phyloP scores from a whole-genome alignment of 1,284 basidiomycete species.

The Takashimella koratensis region DNA sequence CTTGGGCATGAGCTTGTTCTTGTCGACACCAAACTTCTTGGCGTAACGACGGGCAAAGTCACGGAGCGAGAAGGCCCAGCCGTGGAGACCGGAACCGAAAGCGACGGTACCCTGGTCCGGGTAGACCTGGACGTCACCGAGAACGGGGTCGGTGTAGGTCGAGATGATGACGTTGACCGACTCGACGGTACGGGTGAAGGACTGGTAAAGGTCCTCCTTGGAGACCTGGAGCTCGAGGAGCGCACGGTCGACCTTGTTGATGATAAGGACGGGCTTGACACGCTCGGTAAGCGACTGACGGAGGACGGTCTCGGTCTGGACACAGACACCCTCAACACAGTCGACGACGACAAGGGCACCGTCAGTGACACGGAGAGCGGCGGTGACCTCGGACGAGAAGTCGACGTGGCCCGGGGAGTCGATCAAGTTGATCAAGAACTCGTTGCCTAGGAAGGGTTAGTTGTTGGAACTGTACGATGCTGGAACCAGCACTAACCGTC shows the following conservation, averaged over 20 bases:
- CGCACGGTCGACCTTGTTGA: slow-evolving; percentile 99
- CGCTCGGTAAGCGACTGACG: slow-evolving; percentile 97
- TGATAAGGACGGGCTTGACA: slow-evolving; percentile 99
- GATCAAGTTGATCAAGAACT: slow-evolving; percentile 99
- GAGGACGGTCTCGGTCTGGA: slow-evolving; percentile 99
- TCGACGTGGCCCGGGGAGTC: slow-evolving; percentile 99
- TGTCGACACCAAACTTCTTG: slow-evolving; percentile 99
- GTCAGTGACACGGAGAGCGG: slow-evolving; percentile 98
- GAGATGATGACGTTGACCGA: slow-evolving; percentile 98
- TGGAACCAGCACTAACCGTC: slow-evolving; percentile 57
- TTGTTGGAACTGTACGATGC: not conserved
- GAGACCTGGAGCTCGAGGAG: slow-evolving; percentile 96
- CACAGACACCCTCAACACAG: slow-evolving; percentile 99
- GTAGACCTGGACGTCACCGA: slow-evolving; percentile 99
- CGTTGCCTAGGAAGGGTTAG: slow-evolving; percentile 60
- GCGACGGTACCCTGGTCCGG: slow-evolving; percentile 98
- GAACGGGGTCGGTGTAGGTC: slow-evolving; percentile 89
- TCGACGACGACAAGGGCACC: slow-evolving; percentile 98
- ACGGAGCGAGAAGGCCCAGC: slow-evolving; percentile 99
- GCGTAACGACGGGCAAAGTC: slow-evolving; percentile 94
- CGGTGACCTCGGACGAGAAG: slow-evolving; percentile 99
- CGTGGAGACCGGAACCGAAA: slow-evolving; percentile 98
- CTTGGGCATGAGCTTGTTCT: slow-evolving; percentile 96
- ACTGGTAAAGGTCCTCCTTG: slow-evolving; percentile 97
- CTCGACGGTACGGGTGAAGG: slow-evolving; percentile 96